Evolutionary conservation across 1,139 yeast genomes (phyloP), one percentile per base, ranked within the genome.

Genomic region (Scheffersomyces titani): DNA sequence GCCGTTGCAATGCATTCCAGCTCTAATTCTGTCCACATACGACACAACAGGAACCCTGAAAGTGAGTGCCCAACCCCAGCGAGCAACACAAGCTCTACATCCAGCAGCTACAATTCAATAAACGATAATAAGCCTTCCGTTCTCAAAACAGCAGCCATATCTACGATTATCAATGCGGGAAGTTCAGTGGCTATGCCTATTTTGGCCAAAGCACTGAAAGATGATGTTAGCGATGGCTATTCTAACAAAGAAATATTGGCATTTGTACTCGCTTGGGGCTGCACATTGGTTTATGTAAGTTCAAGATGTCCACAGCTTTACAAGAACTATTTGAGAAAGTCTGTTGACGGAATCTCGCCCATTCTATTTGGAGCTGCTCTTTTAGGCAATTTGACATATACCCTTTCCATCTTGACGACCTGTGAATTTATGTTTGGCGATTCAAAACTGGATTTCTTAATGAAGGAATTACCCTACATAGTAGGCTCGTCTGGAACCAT

Each of bases 401-500:
- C 97, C 0, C 63, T 87, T 16, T 90, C 97, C 2, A 88, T 93
- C 36, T 65, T 91, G 51, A 78, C 90, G 55, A 76, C 80, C 54
- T 76, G 83, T 61, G 76, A 75, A 18, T 76, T 78, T 55, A 55
- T 77, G 3, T 64, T 60, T 47, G 70, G 64, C 9, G 72, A 68
- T 1, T 71, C 78, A 36, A 79, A 80, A 59, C 55, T 68, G 51
- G 76, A 65, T 11, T 93, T 90, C 66, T 72, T 92, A 52, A 59
- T 75, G 59, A 86, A 85, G 55, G 97, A 92, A 65, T 72, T 92
- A 55, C 97, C 98, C 0, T 93, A 89, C 66, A 81, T 93, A 22
- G 65, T 92, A 40, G 98, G 98, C 0, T 88, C 96, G 61, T 84
- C 93, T 0, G 98, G 98, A 4, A 92, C 98, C 0, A 83, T 93